Evolutionary conservation across 1,284 basidiomycete species (phyloP).

Genomic region (Cryptococcus neoformans): DNA sequence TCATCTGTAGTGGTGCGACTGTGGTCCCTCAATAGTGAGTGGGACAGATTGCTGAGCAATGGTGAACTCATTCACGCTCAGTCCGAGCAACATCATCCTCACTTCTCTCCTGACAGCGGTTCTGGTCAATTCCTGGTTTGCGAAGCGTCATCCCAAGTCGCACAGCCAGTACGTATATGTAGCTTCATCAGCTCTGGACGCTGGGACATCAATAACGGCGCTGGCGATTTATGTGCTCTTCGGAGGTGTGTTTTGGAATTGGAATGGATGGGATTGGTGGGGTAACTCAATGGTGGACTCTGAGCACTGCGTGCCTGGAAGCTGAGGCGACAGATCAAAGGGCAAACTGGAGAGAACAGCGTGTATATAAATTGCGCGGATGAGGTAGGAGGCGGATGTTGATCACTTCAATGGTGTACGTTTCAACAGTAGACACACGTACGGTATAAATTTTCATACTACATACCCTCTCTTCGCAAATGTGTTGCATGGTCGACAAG

Average conservation of each 20-base stretch:
- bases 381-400: too few species aligned
- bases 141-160: constrained; percentile 33
- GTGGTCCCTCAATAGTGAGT: constrained; percentile 47
- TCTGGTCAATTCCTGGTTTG: constrained; percentile 46
- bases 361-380: too few species aligned
- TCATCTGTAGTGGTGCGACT: constrained; percentile 52
- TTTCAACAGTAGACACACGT: too few species aligned
- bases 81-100: constrained; percentile 54
- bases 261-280: constrained; percentile 45
- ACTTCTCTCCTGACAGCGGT: constrained; percentile 49
- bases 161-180: constrained; percentile 46
- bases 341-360: too few species aligned
- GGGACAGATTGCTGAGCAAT: background rate
- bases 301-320: constrained; percentile 48
- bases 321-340: constrained; percentile 6
- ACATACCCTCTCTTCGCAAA: background rate
- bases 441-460: background rate
- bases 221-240: constrained; percentile 51
- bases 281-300: constrained; percentile 44
- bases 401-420: too few species aligned
- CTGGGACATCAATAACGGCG: constrained; percentile 52
- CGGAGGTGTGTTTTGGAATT: constrained; percentile 30
- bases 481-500: too few species aligned
- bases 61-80: constrained; percentile 7
- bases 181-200: constrained; percentile 52